Base-by-base conservation (phyloP, 179 eudicot species). In the Spinacia oleracea region DNA sequence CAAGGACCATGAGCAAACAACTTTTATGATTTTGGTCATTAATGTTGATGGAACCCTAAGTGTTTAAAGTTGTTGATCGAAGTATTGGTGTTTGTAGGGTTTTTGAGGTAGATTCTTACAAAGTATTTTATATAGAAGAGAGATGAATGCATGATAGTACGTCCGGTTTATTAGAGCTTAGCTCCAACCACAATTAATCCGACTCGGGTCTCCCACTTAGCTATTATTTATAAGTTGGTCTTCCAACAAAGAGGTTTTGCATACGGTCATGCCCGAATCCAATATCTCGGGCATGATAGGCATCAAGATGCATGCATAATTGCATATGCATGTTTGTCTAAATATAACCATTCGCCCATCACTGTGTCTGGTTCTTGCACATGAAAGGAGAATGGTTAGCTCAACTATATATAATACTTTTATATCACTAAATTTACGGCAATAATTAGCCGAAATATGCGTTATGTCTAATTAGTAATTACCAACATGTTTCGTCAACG, bases 31-130 rank as follows among this genome's bases (percentile, higher is more conserved):
- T 38, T 60, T 74, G 53, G 53, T 42, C 51, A 59, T 40, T 42
- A 25, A 50, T 9, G 7, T 34, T 8, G 62, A 73, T 74, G 51
- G 34, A 56, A 35, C 34, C 29, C 6, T 59, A 31, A 65, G 16
- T 15, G n/a, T 31, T 12, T 18, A 73, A 23, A 59, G 74, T 72
- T 38, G 77, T 72, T 79, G 81, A 64, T 60, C 72, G n/a, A 55
- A 58, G 70, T 58, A 35, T 46, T 1, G 23, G 31, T 63, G 18
- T 69, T 6, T 21, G 29, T 56, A 9, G 51, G 11, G 14, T 15
- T 48, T 48, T 14, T 15, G 4, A 48, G 0, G 3, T 14, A 48
- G 53, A 48, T 48, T 48, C 53, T 48, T 48, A 48, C 53, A n/a
- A n/a, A n/a, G n/a, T n/a, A n/a, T n/a, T 48, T 48, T 1, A 48